These are phyloP conservation scores for Hypoxylon sp. DNA, from an alignment of 2,329 filamentous ascomycete species.

Conservation along the genomic window DNA sequence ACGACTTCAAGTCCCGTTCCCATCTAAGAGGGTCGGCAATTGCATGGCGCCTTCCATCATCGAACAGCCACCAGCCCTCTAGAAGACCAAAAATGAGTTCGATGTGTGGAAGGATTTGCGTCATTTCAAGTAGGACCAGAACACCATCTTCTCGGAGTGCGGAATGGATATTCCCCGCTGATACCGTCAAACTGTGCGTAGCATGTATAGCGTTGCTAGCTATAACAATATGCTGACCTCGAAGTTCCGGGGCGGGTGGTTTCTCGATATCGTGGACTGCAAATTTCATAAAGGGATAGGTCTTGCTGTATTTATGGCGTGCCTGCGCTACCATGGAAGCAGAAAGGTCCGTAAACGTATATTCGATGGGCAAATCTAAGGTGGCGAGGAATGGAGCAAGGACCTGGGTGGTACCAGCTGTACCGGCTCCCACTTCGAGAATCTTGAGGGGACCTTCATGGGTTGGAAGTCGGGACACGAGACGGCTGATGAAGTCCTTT, in stretches of 20 bases:
- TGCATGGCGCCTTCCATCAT: conserved; percentile 52
- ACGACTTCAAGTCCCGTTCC: conserved; percentile 44
- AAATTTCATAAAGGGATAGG: conserved; percentile 51
- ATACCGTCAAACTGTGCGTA: conserved; percentile 46
- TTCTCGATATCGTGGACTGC: conserved; percentile 52
- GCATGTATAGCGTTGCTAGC: conserved; percentile 57
- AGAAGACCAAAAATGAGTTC: conserved; percentile 57
- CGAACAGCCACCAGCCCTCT: conserved; percentile 59
- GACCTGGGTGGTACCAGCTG: conserved; percentile 54
- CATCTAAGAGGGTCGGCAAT: conserved; percentile 41
- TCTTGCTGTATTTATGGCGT: conserved; percentile 39
- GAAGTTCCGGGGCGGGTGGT: conserved; percentile 33
- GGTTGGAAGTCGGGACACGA: conserved; percentile 21
- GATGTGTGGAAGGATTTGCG: conserved; percentile 47
- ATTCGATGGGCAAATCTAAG: conserved; percentile 49
- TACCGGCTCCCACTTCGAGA: conserved; percentile 55
- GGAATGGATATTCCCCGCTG: conserved; percentile 46
- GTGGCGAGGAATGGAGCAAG: conserved; percentile 24
- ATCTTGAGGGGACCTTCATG: conserved; percentile 47
- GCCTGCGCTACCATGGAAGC: conserved; percentile 50
- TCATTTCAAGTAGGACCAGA: conserved; percentile 56
- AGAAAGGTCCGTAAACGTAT: conserved; percentile 58
- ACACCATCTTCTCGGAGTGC: conserved; percentile 54
- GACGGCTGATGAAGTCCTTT: conserved; percentile 48
- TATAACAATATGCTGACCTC: conserved; percentile 54